Evolutionary conservation across 2,329 filamentous ascomycete species (phyloP).

Genomic region (Alternaria metachromatica): DNA sequence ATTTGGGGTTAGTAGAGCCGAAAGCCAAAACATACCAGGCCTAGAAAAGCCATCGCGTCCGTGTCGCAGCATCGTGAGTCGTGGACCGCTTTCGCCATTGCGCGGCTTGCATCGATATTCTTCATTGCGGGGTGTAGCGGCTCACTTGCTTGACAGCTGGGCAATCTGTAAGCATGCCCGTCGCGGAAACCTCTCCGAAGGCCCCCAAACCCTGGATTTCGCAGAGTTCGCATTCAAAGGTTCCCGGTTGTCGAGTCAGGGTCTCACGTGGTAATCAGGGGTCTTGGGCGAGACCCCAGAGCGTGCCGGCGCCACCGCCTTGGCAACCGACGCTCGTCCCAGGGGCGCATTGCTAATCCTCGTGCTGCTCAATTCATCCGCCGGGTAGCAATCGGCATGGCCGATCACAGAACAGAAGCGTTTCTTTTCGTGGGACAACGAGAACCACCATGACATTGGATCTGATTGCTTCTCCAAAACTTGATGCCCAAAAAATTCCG

Average conservation of each 20-base stretch:
- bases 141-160: background rate
- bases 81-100: background rate
- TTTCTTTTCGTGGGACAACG: background rate
- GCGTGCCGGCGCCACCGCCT: slow-evolving; percentile 13
- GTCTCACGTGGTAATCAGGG: slow-evolving; percentile 18
- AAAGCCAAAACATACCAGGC: slow-evolving; percentile 19
- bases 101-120: background rate
- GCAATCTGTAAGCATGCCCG: background rate
- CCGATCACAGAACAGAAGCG: background rate
- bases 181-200: slow-evolving; percentile 1
- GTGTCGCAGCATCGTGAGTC: slow-evolving; percentile 7
- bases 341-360: slow-evolving; percentile 20
- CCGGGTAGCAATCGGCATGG: slow-evolving; percentile 1
- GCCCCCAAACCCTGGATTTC: background rate
- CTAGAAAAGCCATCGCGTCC: slow-evolving; percentile 25
- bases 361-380: slow-evolving; percentile 5
- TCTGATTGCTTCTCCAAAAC: background rate
- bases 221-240: background rate
- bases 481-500: slow-evolving; percentile 1
- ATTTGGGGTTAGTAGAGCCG: slow-evolving; percentile 17
- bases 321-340: slow-evolving; percentile 17
- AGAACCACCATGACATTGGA: background rate
- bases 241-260: slow-evolving; percentile 18
- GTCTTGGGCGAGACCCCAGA: slow-evolving; percentile 2
- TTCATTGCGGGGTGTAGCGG: background rate